phyloP scores from a whole-genome alignment of 225 moss, liverwort and hornwort genomes.

The Takakia lepidozioides region DNA sequence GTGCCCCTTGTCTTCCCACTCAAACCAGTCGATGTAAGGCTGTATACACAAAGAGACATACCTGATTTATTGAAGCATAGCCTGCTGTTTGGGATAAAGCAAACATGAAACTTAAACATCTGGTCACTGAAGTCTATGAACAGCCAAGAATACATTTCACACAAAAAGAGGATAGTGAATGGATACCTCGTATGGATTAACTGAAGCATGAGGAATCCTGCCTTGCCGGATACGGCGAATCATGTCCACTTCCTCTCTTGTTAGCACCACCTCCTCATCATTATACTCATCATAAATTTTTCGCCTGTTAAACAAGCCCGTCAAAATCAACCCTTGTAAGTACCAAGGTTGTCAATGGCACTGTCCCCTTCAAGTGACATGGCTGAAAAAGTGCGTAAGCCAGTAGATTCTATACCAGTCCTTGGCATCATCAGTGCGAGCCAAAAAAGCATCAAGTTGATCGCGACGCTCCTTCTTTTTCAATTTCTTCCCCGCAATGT shows the following conservation, averaged over 20 bases:
- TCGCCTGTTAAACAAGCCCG: too few relatives aligned
- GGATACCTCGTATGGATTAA: slow-evolving; percentile 81
- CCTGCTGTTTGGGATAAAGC: neutral
- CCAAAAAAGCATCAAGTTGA: slow-evolving; percentile 79
- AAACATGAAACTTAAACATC: neutral
- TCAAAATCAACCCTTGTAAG: too few relatives aligned
- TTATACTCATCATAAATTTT: slow-evolving; percentile 95
- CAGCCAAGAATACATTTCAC: slow-evolving; percentile 2
- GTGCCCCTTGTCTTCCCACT: slow-evolving; percentile 95
- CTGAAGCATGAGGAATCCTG: slow-evolving; percentile 83
- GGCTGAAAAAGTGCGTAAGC: too few relatives aligned
- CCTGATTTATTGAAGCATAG: too few relatives aligned
- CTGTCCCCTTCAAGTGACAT: too few relatives aligned
- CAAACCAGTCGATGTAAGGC: slow-evolving; percentile 96
- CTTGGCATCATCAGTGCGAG: slow-evolving; percentile 70
- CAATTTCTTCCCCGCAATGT: slow-evolving; percentile 64
- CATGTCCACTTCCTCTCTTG: slow-evolving; percentile 83
- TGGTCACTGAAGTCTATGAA: too few relatives aligned
- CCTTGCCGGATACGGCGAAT: slow-evolving; percentile 78
- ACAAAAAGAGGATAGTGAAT: neutral
- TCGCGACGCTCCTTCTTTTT: slow-evolving; percentile 71
- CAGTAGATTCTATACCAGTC: slow-evolving; percentile 62
- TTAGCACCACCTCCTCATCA: slow-evolving; percentile 87
- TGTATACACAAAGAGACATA: slow-evolving; percentile 16
- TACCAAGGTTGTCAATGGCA: too few relatives aligned